phyloP scores from a whole-genome alignment of 2,329 filamentous ascomycete genomes.

The Rhynchosporium agropyri region DNA sequence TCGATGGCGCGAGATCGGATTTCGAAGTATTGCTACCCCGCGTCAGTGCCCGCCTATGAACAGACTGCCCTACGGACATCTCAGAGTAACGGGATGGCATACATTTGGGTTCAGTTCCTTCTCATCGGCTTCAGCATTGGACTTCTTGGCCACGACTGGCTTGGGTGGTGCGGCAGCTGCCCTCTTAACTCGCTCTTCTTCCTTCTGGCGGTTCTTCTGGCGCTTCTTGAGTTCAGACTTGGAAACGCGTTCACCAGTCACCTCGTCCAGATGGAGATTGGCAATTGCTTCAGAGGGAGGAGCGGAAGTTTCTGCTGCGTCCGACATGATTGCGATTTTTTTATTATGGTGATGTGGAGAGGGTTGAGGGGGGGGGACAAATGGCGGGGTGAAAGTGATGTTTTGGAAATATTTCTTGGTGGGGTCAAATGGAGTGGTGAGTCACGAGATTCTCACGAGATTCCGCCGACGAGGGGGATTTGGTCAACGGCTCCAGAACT shows the following conservation, averaged over 20 bases:
- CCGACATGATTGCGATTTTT: conserved; percentile 39
- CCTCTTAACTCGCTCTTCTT: conserved; percentile 87
- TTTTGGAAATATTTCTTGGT: conserved; percentile 17
- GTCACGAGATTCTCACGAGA: conserved; percentile 17
- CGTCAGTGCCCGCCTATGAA: conserved; percentile 24
- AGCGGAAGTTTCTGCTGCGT: conserved; percentile 32
- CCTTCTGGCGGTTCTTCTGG: conserved; percentile 85
- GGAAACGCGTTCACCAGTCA: conserved; percentile 85
- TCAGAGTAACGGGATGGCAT: conserved; percentile 40
- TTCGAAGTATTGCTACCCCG: conserved; percentile 83
- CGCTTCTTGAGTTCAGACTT: conserved; percentile 94
- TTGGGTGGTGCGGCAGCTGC: conserved; percentile 67
- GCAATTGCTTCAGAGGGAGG: conserved; percentile 35
- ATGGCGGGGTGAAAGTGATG: conserved; percentile 17
- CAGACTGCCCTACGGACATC: background rate
- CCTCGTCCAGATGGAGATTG: conserved; percentile 78
- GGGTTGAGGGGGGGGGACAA: conserved; percentile 9
- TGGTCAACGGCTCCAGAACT: background rate
- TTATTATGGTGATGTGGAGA: conserved; percentile 13
- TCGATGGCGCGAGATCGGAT: conserved; percentile 84
- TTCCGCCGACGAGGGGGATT: conserved; percentile 3
- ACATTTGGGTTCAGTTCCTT: conserved; percentile 79
- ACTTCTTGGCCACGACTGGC: conserved; percentile 61
- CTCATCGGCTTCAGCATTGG: conserved; percentile 55
- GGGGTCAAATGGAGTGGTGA: conserved; percentile 10